phyloP scores from a whole-genome alignment of 768 basidiomycete species.

The Pleurotus citrinopileatus region DNA sequence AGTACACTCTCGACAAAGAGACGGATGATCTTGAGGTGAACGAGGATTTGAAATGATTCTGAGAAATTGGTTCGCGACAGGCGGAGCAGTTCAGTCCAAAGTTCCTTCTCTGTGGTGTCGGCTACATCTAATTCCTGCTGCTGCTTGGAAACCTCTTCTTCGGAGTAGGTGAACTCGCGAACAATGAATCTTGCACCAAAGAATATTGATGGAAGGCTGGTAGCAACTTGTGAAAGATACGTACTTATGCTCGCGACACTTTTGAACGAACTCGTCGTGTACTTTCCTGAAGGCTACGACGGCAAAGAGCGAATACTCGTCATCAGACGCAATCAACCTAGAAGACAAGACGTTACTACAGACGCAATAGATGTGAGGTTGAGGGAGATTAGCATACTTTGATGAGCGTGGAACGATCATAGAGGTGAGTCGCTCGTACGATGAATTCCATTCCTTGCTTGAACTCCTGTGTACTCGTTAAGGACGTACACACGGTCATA shows the following conservation, averaged over 20 bases:
- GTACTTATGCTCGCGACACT: constrained; percentile 93
- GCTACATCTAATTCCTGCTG: constrained; percentile 77
- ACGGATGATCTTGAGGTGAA: constrained; percentile 89
- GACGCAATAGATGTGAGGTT: constrained; percentile 12
- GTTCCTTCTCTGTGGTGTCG: constrained; percentile 87
- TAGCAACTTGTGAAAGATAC: constrained; percentile 17
- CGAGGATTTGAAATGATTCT: constrained; percentile 91
- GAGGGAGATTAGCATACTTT: constrained; percentile 47
- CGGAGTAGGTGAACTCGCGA: constrained; percentile 91
- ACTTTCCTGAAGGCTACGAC: constrained; percentile 90
- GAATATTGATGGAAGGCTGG: constrained; percentile 6
- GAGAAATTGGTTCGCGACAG: constrained; percentile 95
- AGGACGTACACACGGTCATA: constrained; percentile 16
- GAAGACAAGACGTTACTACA: constrained; percentile 2
- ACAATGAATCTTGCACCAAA: constrained; percentile 80
- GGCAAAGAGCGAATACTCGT: constrained; percentile 82
- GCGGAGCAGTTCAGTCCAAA: constrained; percentile 93
- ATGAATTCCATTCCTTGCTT: constrained; percentile 84
- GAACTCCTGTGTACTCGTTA: constrained; percentile 50
- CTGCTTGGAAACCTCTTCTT: constrained; percentile 77
- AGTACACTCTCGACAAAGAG: constrained; percentile 95
- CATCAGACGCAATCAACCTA: constrained; percentile 78
- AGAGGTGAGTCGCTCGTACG: constrained; percentile 81
- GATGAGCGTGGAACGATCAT: constrained; percentile 96
- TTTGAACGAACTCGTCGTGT: constrained; percentile 91